Evolutionary conservation across 1,139 yeast genomes (phyloP).

Genomic region (Geotrichum histeridarum): DNA sequence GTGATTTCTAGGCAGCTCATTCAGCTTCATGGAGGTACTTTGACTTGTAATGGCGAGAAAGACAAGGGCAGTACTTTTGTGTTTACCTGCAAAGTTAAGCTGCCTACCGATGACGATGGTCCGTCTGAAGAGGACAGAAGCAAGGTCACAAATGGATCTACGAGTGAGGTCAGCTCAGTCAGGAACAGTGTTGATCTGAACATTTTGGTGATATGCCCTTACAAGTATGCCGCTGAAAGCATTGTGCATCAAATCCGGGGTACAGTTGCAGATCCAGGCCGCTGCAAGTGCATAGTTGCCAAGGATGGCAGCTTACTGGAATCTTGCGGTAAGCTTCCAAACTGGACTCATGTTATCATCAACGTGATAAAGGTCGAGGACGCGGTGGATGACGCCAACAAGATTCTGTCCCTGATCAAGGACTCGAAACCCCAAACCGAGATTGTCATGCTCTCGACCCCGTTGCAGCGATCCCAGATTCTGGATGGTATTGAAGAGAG

Average conservation of each 20-base stretch:
- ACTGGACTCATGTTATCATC: conserved; percentile 35
- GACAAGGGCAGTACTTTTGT: conserved; percentile 75
- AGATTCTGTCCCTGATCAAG: conserved; percentile 4
- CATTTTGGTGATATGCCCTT: conserved; percentile 34
- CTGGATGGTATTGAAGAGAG: conserved; percentile 20
- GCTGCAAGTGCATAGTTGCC: conserved; percentile 24
- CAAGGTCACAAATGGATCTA: conserved; percentile 19
- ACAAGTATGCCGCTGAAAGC: conserved; percentile 31
- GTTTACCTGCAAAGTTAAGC: conserved; percentile 33
- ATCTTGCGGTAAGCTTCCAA: neutral
- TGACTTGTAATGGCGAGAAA: conserved; percentile 62
- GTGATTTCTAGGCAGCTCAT: conserved; percentile 84
- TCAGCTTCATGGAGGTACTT: conserved; percentile 75
- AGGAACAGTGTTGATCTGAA: conserved; percentile 20
- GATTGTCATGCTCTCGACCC: conserved; percentile 33
- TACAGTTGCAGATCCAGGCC: conserved; percentile 30
- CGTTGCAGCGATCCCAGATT: conserved; percentile 32
- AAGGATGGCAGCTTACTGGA: conserved; percentile 20
- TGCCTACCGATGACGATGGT: conserved; percentile 31
- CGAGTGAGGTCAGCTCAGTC: conserved; percentile 15
- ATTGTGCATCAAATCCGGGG: conserved; percentile 34
- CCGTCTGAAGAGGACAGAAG: conserved; percentile 27
- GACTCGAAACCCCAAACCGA: conserved; percentile 21
- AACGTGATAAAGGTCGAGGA: conserved; percentile 29
- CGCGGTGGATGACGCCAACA: conserved; percentile 21